Percentiles rank a stretch among this genome's conserved stretches.
These are phyloP conservation scores for Larix kaempferi DNA, from an alignment of 75 land plant genomes.

Conservation along the genomic window DNA sequence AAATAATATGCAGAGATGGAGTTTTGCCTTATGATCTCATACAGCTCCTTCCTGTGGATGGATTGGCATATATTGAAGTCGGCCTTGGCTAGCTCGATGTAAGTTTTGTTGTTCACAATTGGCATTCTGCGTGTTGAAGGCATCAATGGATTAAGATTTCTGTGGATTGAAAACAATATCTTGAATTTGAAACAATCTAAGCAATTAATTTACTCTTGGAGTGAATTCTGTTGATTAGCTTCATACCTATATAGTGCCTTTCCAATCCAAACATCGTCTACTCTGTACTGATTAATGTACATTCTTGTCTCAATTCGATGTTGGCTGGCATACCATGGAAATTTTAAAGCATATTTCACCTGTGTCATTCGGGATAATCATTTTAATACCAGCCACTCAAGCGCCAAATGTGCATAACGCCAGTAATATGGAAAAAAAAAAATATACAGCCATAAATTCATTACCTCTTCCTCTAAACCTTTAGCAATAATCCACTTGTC, in stretches of 20 bases:
- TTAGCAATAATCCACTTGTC: conserved; percentile 95
- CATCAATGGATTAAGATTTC: not conserved
- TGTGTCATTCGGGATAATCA: conserved; percentile 6
- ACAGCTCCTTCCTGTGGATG: conserved; percentile 47
- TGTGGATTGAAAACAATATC: too few relatives aligned
- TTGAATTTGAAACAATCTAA: too few relatives aligned
- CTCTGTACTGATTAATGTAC: conserved; percentile 73
- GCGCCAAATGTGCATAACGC: too few relatives aligned
- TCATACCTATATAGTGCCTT: conserved; percentile 76
- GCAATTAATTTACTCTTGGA: too few relatives aligned
- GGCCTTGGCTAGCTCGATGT: conserved; percentile 55
- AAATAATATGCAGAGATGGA: not conserved
- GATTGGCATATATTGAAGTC: conserved; percentile 65
- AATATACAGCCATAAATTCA: not conserved
- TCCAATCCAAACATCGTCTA: conserved; percentile 85
- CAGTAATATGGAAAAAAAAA: too few relatives aligned
- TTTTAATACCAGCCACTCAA: too few relatives aligned
- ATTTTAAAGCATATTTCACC: conserved; percentile 75
- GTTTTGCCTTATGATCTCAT: not conserved
- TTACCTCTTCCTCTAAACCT: conserved; percentile 87
- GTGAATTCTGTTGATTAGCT: too few relatives aligned
- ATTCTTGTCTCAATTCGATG: conserved; percentile 70
- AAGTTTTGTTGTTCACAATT: conserved; percentile 49
- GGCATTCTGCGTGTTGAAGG: conserved; percentile 54
- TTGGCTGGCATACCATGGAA: conserved; percentile 76